Evolutionary conservation across 495 filamentous ascomycete genomes (phyloP), one percentile per base, ranked within the genome.

Genomic region (Podospora appendiculata): DNA sequence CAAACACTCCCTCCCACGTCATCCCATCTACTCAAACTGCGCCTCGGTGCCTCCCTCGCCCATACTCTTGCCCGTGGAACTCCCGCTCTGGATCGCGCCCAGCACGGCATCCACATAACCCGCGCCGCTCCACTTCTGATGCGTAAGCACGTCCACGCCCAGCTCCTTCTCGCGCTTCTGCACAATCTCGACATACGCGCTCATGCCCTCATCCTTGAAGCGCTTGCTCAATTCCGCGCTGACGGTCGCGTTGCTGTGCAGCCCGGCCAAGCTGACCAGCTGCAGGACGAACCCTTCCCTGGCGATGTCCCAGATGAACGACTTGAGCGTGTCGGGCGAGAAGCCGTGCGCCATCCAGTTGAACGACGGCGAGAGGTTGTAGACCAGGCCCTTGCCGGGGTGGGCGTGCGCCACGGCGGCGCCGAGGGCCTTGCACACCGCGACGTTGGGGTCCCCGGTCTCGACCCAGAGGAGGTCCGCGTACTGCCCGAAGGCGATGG

Each of bases 271-370:
- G 32, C 86, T 91, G 58, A 98, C 87, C 12, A 98, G 75, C 77
- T 98, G 93, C 43, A 98, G 74, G 18, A 95, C 88, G 63, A 98
- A 96, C 8, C 90, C 94, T 58, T 95, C 85, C 70, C 87, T 83
- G 6, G 89, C 93, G 35, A 98, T 79, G 67, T 97, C 93, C 92
- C 92, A 96, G 58, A 97, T 84, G 62, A 98, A 98, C 7, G 80
- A 86, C 69, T 85, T 87, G 38, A 98, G 76, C 5, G 84, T 79
- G 18, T 75, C 81, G 48, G 88, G 81, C 11, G 82, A 81, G 70
- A 97, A 98, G 25, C 93, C 93, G 68, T 97, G 90, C 25, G 79
- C 82, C 81, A 93, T 89, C 93, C 93, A 98, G 75, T 98, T 97
- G 81, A 98, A 98, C 16, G 88, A 93, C 9, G 93, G 93, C 16